Percentiles rank a stretch among this genome's conserved stretches.
phyloP scores from a whole-genome alignment of 345 rosid genomes.

The Acer saccharum region DNA sequence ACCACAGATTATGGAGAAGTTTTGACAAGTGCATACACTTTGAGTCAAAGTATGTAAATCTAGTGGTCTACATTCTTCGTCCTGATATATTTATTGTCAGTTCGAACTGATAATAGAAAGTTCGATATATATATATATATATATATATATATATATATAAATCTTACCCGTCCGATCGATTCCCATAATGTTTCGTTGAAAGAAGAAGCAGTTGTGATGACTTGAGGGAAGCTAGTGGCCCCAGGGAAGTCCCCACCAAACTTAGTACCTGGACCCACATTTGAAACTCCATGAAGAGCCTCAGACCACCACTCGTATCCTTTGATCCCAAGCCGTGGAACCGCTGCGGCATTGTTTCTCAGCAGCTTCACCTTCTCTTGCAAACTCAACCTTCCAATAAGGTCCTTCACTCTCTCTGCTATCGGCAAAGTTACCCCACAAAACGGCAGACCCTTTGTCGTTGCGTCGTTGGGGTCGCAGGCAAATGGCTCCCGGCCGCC shows the following conservation, averaged over 20 bases:
- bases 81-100: too few relatives aligned
- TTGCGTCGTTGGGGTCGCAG: slow-evolving; percentile 52
- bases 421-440: slow-evolving; percentile 53
- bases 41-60: too few relatives aligned
- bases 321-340: slow-evolving; percentile 74
- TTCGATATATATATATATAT: too few relatives aligned
- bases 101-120: too few relatives aligned
- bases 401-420: slow-evolving; percentile 59
- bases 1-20: too few relatives aligned
- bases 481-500: slow-evolving; percentile 53
- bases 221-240: slow-evolving; percentile 96
- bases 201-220: slow-evolving; percentile 84
- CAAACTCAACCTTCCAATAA: slow-evolving; percentile 65
- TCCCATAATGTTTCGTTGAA: slow-evolving; percentile 85
- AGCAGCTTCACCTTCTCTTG: slow-evolving; percentile 71
- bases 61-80: too few relatives aligned
- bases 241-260: slow-evolving; percentile 64
- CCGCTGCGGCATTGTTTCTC: slow-evolving; percentile 63
- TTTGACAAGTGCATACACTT: too few relatives aligned
- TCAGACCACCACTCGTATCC: slow-evolving; percentile 99
- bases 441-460: slow-evolving; percentile 47
- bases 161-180: slow-evolving; percentile 78
- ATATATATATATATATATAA: too few relatives aligned
- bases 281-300: slow-evolving; percentile 89
- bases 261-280: slow-evolving; percentile 74